phyloP scores from a whole-genome alignment of 345 rosid species.

The Hibiscus mutabilis region DNA sequence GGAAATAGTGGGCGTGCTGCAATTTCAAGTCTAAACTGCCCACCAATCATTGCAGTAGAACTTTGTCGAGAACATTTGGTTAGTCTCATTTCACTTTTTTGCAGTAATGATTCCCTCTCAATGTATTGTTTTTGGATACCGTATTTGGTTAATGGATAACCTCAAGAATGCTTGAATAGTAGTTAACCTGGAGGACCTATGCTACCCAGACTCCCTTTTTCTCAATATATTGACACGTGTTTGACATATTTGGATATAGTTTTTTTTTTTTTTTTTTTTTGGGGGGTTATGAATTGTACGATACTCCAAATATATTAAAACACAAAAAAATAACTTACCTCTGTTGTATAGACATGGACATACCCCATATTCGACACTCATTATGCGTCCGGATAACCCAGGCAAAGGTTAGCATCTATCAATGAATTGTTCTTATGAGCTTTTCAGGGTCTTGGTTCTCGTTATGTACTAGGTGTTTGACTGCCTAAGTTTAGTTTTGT shows the following conservation, averaged over 20 bases:
- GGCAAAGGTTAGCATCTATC: neutral
- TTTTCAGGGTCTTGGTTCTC: neutral
- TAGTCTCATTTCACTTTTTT: conserved; percentile 10
- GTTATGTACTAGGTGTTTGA: neutral
- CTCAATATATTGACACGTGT: neutral
- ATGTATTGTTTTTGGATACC: neutral
- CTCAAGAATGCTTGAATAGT: no score
- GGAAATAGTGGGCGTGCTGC: conserved; percentile 73
- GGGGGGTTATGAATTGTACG: neutral
- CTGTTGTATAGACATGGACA: neutral
- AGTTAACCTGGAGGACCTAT: no score
- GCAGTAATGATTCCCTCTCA: neutral
- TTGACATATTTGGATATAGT: neutral
- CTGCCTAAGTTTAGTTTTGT: neutral
- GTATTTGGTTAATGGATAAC: no score
- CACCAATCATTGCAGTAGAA: conserved; percentile 73
- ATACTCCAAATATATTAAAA: neutral
- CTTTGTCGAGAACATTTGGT: conserved; percentile 96
- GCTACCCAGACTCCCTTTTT: no score
- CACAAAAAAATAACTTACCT: neutral
- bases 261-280: no score
- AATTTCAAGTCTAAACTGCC: conserved; percentile 71
- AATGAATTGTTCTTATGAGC: neutral
- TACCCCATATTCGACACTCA: neutral
- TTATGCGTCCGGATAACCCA: neutral